Evolutionary conservation across 495 filamentous ascomycete species (phyloP).

Genomic region (Penicillium crystallinum): DNA sequence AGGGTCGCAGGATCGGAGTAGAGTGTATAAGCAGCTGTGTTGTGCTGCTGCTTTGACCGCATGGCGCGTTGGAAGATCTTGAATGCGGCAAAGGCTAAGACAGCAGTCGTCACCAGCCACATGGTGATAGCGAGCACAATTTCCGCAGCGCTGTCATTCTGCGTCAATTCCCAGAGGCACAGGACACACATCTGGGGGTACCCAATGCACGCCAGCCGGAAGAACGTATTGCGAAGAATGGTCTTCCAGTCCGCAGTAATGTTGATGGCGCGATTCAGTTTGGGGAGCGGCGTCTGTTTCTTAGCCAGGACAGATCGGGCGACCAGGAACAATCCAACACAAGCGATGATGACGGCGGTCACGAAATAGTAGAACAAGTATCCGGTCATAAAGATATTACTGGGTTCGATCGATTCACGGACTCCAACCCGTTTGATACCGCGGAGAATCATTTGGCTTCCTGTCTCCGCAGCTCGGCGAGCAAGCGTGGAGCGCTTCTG

Average conservation of each 20-base stretch:
- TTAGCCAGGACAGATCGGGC: constrained; percentile 62
- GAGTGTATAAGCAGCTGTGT: constrained; percentile 92
- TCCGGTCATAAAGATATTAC: constrained; percentile 92
- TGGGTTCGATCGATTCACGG: constrained; percentile 71
- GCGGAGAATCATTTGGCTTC: constrained; percentile 61
- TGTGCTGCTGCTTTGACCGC: constrained; percentile 80
- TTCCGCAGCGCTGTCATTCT: constrained; percentile 77
- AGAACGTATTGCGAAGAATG: constrained; percentile 85
- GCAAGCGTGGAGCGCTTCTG: constrained; percentile 61
- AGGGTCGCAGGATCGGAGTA: constrained; percentile 88
- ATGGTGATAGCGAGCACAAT: constrained; percentile 85
- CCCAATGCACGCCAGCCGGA: constrained; percentile 81
- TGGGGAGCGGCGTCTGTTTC: constrained; percentile 69
- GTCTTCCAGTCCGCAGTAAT: constrained; percentile 85
- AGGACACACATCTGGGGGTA: constrained; percentile 89
- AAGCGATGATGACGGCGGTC: constrained; percentile 62
- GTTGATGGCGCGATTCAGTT: constrained; percentile 58
- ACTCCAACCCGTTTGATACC: constrained; percentile 91
- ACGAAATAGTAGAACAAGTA: constrained; percentile 86
- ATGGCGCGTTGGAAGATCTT: constrained; percentile 86
- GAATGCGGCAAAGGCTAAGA: constrained; percentile 75
- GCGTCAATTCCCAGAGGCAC: constrained; percentile 89
- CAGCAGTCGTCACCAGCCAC: constrained; percentile 72
- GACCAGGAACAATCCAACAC: constrained; percentile 72
- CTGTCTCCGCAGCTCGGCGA: constrained; percentile 36